Evolutionary conservation across 1,284 basidiomycete genomes (phyloP).

Genomic region (Rhodofomes roseus): DNA sequence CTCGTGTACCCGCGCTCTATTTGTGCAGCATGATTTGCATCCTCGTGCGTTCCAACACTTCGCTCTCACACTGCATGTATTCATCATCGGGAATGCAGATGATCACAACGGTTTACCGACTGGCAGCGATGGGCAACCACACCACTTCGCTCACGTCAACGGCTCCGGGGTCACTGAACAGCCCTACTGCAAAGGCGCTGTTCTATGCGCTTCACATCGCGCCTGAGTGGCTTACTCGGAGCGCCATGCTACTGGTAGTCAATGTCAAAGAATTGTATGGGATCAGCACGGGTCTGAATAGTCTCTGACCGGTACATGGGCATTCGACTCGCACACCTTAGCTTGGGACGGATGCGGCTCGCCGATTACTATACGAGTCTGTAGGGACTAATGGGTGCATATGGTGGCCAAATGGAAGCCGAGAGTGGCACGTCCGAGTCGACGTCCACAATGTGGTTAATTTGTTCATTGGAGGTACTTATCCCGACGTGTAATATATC

Average conservation of each 20-base stretch:
- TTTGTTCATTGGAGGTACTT: too few species aligned
- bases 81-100: conserved; percentile 6
- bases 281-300: conserved; percentile 7
- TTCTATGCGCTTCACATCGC: conserved; percentile 44
- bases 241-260: conserved; percentile 27
- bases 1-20: background rate
- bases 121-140: conserved; percentile 30
- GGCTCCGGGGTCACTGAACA: conserved; percentile 33
- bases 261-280: conserved; percentile 30
- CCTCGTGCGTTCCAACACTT: background rate
- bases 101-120: conserved; percentile 35
- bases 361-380: too few species aligned
- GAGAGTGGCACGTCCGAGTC: too few species aligned
- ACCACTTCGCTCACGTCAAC: conserved; percentile 31
- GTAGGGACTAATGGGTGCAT: too few species aligned
- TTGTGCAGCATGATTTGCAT: background rate
- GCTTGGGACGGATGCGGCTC: too few species aligned
- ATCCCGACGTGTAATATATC: too few species aligned
- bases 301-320: too few species aligned
- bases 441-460: too few species aligned
- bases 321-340: too few species aligned
- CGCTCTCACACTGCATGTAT: too few species aligned
- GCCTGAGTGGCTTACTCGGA: conserved; percentile 40
- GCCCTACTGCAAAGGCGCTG: conserved; percentile 29
- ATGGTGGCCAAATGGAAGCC: too few species aligned